phyloP scores from a whole-genome alignment of 805 yeast genomes.

The Metschnikowia kofuensis region DNA sequence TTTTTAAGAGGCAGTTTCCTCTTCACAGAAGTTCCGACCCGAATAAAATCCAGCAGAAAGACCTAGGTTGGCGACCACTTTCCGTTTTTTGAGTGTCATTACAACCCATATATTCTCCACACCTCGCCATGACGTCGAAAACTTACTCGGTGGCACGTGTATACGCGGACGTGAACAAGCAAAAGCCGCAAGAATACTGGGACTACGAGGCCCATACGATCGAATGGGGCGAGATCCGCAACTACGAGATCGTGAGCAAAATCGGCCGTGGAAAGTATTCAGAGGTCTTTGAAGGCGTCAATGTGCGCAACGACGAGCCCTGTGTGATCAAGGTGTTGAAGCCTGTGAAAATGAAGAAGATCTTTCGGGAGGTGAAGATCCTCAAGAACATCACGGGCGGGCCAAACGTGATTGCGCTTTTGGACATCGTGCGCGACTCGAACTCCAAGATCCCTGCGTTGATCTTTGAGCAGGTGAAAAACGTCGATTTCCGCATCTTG shows the following conservation, averaged over 20 bases:
- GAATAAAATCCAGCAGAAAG: background rate
- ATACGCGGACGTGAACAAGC: conserved; percentile 70
- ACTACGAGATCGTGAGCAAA: conserved; percentile 76
- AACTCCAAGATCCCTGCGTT: conserved; percentile 81
- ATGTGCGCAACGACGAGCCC: conserved; percentile 54
- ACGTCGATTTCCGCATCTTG: conserved; percentile 75
- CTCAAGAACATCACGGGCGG: conserved; percentile 83
- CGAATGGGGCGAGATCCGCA: conserved; percentile 40
- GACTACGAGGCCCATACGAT: conserved; percentile 67
- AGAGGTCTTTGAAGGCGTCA: conserved; percentile 88
- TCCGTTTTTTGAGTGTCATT: no score
- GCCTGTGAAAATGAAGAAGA: conserved; percentile 91
- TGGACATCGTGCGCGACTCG: conserved; percentile 81
- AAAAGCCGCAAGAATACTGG: conserved; percentile 74
- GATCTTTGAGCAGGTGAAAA: conserved; percentile 79
- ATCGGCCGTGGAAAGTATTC: conserved; percentile 93
- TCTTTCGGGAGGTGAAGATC: conserved; percentile 84
- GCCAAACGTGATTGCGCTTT: conserved; percentile 71
- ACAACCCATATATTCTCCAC: background rate
- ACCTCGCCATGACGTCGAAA: conserved; percentile 15
- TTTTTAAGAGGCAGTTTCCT: background rate
- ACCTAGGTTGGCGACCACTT: background rate
- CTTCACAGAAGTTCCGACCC: background rate
- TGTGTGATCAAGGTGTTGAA: conserved; percentile 88
- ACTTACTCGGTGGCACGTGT: conserved; percentile 45